Conservation (phyloP, 2,329 filamentous ascomycete species). For the Colletotrichum destructivum region DNA sequence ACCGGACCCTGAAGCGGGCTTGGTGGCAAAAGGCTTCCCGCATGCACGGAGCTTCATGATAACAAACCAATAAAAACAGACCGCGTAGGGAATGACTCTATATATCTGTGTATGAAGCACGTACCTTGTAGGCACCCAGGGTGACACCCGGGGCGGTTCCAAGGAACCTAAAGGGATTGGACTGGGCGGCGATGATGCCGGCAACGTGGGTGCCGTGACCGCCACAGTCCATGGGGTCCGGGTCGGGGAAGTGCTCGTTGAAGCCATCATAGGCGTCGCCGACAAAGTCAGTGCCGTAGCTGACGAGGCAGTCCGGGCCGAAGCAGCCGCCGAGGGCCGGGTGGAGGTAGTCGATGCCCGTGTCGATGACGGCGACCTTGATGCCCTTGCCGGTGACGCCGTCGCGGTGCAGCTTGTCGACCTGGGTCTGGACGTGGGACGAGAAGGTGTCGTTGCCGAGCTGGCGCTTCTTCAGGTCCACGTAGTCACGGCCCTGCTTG, state of each 20-base stretch:
- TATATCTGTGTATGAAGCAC: neutral
- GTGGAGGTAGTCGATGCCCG: constrained; percentile 74
- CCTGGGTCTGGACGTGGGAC: constrained; percentile 71
- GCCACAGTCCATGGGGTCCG: constrained; percentile 68
- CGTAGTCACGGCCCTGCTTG: constrained; percentile 47
- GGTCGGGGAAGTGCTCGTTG: constrained; percentile 60
- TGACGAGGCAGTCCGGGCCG: constrained; percentile 71
- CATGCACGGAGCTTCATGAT: too few species aligned
- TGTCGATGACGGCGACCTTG: constrained; percentile 69
- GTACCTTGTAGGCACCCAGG: constrained; percentile 66
- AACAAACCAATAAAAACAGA: neutral
- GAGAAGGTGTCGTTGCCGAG: constrained; percentile 52
- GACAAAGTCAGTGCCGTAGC: constrained; percentile 70
- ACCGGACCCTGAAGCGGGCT: neutral
- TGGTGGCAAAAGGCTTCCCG: too few species aligned
- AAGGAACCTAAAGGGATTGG: constrained; percentile 67
- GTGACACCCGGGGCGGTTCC: constrained; percentile 71
- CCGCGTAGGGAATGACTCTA: neutral
- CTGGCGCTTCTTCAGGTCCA: constrained; percentile 52
- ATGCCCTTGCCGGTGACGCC: constrained; percentile 66
- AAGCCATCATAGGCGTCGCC: constrained; percentile 65
- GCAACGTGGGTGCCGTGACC: constrained; percentile 76
- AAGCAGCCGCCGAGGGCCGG: constrained; percentile 76
- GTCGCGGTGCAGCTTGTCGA: constrained; percentile 65
- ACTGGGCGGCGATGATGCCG: constrained; percentile 74